Evolutionary conservation across 768 basidiomycete species (phyloP).

Genomic region (Cyclocybe cylindracea): DNA sequence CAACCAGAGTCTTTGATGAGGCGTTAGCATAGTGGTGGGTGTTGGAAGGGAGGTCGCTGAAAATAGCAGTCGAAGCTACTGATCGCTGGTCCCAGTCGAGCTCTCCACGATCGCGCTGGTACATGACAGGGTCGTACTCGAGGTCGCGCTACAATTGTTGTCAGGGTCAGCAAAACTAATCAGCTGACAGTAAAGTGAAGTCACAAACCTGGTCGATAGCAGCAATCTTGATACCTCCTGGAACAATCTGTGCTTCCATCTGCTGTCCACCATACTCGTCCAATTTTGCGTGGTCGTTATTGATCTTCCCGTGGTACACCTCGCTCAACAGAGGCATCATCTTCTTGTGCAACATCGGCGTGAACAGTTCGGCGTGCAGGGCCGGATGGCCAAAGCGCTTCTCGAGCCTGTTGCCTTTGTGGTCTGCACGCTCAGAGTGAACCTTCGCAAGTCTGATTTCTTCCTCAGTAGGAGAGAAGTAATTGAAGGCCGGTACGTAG

Average conservation of each 20-base stretch:
- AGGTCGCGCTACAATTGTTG: constrained; percentile 54
- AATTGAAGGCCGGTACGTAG: constrained; percentile 71
- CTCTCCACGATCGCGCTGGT: constrained; percentile 81
- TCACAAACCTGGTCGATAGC: constrained; percentile 70
- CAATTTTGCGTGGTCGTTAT: constrained; percentile 61
- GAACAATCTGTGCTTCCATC: constrained; percentile 72
- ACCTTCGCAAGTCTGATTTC: constrained; percentile 77
- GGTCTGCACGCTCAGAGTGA: constrained; percentile 77
- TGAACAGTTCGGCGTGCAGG: constrained; percentile 82
- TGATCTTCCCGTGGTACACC: constrained; percentile 77
- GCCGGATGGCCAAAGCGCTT: constrained; percentile 96
- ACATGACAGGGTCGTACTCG: constrained; percentile 80
- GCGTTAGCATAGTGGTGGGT: constrained; percentile 38
- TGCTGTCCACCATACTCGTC: constrained; percentile 79
- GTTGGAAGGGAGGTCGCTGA: constrained; percentile 46
- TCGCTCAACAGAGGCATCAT: constrained; percentile 79
- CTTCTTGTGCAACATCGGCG: constrained; percentile 83
- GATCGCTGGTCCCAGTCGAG: constrained; percentile 87
- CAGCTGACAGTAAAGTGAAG: neutral
- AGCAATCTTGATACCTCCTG: constrained; percentile 82
- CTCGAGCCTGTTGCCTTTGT: constrained; percentile 71
- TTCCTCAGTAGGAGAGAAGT: constrained; percentile 79
- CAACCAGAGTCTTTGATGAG: constrained; percentile 30
- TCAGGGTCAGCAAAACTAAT: neutral
- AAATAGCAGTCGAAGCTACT: constrained; percentile 58